A percentile compares a stretch with the other conserved stretches of the same genome.
phyloP scores from a whole-genome alignment of 345 rosid genomes.

The Corchorus capsularis region DNA sequence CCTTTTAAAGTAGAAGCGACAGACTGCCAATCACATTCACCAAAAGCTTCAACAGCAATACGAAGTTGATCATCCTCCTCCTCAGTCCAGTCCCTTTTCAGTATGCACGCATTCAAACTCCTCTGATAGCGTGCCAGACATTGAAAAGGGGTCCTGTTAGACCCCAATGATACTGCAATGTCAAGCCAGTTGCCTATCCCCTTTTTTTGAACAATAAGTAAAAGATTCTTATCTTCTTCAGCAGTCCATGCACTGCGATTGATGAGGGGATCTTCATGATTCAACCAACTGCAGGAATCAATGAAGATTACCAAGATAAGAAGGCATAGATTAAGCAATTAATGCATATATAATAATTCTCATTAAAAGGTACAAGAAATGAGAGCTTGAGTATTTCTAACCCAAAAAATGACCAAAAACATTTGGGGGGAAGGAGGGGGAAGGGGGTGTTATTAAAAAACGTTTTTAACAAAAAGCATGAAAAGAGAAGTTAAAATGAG shows the following conservation, averaged over 20 bases:
- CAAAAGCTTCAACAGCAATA: conserved; percentile 63
- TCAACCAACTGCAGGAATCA: conserved; percentile 71
- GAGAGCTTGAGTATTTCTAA: conserved; percentile 4
- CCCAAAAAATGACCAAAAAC: background rate
- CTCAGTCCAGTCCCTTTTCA: conserved; percentile 75
- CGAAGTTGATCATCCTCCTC: conserved; percentile 90
- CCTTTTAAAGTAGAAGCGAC: conserved; percentile 73
- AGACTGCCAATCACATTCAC: conserved; percentile 83
- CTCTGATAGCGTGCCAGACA: conserved; percentile 87
- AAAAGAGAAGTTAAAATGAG: background rate
- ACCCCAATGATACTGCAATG: conserved; percentile 65
- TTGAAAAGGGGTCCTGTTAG: conserved; percentile 83
- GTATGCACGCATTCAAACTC: conserved; percentile 68
- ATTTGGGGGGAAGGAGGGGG: too few species aligned
- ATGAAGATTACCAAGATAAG: conserved; percentile 18
- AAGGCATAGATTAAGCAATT: background rate
- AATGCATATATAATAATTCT: conserved; percentile 6
- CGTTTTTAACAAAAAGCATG: background rate
- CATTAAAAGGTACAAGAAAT: conserved; percentile 11
- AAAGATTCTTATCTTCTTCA: conserved; percentile 71
- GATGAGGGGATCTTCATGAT: conserved; percentile 75
- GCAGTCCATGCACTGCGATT: conserved; percentile 62
- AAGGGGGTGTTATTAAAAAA: background rate
- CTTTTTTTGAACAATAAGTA: conserved; percentile 54
- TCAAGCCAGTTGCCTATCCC: conserved; percentile 71